Evolutionary conservation across 768 basidiomycete species (phyloP).

Genomic region (Aureoboletus auriporus): DNA sequence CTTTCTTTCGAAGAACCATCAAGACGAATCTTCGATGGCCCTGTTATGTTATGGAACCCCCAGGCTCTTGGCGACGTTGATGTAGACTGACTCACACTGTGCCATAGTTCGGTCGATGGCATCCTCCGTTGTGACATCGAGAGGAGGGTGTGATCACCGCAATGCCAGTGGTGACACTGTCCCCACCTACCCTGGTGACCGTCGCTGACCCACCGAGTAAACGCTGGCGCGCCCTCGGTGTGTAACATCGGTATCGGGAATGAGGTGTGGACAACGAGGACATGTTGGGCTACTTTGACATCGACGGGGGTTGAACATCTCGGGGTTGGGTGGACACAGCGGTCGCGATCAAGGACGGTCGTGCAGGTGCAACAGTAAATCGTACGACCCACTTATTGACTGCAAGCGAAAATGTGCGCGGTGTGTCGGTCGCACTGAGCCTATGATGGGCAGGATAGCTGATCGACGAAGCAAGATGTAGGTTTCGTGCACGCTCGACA

Average conservation of each 20-base stretch:
- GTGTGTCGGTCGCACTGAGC: slow-evolving; percentile 29
- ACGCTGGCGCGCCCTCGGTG: too few relatives aligned
- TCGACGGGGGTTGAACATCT: slow-evolving; percentile 56
- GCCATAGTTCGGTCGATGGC: too few relatives aligned
- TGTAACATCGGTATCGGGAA: slow-evolving; percentile 11
- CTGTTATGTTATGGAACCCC: too few relatives aligned
- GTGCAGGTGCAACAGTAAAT: slow-evolving; percentile 41
- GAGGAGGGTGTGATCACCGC: too few relatives aligned
- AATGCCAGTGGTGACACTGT: too few relatives aligned
- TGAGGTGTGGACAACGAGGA: slow-evolving; percentile 43
- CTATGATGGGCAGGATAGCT: slow-evolving; percentile 35
- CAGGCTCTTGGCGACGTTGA: too few relatives aligned
- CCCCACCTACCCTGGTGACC: too few relatives aligned
- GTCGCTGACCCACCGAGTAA: too few relatives aligned
- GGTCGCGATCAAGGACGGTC: slow-evolving; percentile 31
- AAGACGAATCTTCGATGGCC: too few relatives aligned
- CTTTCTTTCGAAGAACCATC: too few relatives aligned
- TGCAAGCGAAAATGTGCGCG: slow-evolving; percentile 51
- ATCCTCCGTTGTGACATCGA: too few relatives aligned
- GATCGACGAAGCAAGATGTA: slow-evolving; percentile 53
- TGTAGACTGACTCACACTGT: too few relatives aligned
- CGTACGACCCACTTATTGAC: slow-evolving; percentile 57
- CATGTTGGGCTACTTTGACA: slow-evolving; percentile 46
- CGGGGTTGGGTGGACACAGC: slow-evolving; percentile 49
- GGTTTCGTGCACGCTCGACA: slow-evolving; percentile 48